Percentiles rank a stretch among this genome's conserved stretches.
Conservation (phyloP, 352 stramenopile species). For the Pythium guiyangense region DNA sequence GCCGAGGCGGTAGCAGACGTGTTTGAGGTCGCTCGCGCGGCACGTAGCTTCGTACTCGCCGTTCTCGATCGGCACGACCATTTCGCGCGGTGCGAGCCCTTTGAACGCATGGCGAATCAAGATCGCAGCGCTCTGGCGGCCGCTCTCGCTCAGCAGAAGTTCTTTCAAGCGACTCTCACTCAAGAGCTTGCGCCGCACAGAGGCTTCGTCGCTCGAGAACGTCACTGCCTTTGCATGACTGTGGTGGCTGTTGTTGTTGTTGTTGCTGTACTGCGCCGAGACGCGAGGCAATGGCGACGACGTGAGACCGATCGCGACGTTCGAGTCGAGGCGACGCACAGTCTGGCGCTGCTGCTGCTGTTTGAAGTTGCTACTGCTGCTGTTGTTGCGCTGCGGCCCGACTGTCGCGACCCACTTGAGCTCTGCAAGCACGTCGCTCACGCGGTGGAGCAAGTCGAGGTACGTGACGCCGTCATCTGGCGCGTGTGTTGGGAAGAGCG, state of each 20-base stretch:
- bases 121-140: slow-evolving; percentile 55
- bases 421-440: slow-evolving; percentile 48
- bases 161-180: slow-evolving; percentile 50
- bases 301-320: slow-evolving; percentile 7
- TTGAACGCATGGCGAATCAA: slow-evolving; percentile 76
- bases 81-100: slow-evolving; percentile 49
- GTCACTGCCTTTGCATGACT: background rate
- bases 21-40: slow-evolving; percentile 54
- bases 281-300: background rate
- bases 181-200: slow-evolving; percentile 54
- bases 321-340: slow-evolving; percentile 33
- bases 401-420: slow-evolving; percentile 18
- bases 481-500: slow-evolving; percentile 41
- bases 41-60: slow-evolving; percentile 69
- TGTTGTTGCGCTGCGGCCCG: background rate
- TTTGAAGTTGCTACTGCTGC: too few relatives aligned
- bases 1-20: slow-evolving; percentile 66
- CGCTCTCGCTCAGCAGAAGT: slow-evolving; percentile 42
- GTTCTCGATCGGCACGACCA: slow-evolving; percentile 64
- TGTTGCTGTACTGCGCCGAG: background rate
- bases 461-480: slow-evolving; percentile 30
- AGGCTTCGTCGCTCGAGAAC: slow-evolving; percentile 26
- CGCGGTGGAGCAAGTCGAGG: slow-evolving; percentile 59
- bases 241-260: background rate
- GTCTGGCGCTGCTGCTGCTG: slow-evolving; percentile 35